A percentile compares a stretch with the other conserved stretches of the same genome.
phyloP scores from a whole-genome alignment of 164 flowering plant genomes.

The Piper longum region DNA sequence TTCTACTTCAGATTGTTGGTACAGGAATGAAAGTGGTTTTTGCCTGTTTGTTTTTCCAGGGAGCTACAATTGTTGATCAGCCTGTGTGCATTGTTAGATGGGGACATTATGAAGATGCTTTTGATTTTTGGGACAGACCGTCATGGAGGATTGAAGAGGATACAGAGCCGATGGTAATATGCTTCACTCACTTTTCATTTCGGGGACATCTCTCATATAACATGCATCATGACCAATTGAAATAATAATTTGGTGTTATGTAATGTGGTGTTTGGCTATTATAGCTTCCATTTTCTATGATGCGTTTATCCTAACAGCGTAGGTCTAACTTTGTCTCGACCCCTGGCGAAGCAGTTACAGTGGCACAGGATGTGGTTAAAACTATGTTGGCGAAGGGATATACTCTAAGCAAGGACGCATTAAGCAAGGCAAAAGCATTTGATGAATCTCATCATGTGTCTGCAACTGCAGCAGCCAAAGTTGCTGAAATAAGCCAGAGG shows the following conservation, averaged over 20 bases:
- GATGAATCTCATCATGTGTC: slow-evolving; percentile 64
- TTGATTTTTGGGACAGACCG: slow-evolving; percentile 37
- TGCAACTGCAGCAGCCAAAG: slow-evolving; percentile 59
- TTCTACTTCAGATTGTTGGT: too few species aligned
- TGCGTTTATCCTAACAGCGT: slow-evolving; percentile 12
- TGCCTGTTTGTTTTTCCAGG: slow-evolving; percentile 28
- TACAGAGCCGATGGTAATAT: slow-evolving; percentile 23
- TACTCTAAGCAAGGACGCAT: slow-evolving; percentile 60
- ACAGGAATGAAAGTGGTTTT: not conserved
- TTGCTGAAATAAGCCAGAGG: slow-evolving; percentile 51
- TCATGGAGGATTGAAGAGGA: slow-evolving; percentile 38
- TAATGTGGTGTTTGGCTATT: too few species aligned
- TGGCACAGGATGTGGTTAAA: slow-evolving; percentile 73
- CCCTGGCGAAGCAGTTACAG: slow-evolving; percentile 63
- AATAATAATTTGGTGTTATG: too few species aligned
- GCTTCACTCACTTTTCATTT: not conserved
- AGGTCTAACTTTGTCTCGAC: slow-evolving; percentile 21
- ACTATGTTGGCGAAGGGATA: slow-evolving; percentile 79
- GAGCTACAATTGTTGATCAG: slow-evolving; percentile 72
- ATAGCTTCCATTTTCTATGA: not conserved
- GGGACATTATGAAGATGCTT: slow-evolving; percentile 44
- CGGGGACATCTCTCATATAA: not conserved
- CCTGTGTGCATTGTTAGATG: slow-evolving; percentile 50
- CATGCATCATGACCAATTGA: not conserved
- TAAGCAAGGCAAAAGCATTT: slow-evolving; percentile 65